Percentiles rank a stretch among this genome's conserved stretches.
Evolutionary conservation across 306 rosid species (phyloP).

Genomic region (Lagenaria siceraria): DNA sequence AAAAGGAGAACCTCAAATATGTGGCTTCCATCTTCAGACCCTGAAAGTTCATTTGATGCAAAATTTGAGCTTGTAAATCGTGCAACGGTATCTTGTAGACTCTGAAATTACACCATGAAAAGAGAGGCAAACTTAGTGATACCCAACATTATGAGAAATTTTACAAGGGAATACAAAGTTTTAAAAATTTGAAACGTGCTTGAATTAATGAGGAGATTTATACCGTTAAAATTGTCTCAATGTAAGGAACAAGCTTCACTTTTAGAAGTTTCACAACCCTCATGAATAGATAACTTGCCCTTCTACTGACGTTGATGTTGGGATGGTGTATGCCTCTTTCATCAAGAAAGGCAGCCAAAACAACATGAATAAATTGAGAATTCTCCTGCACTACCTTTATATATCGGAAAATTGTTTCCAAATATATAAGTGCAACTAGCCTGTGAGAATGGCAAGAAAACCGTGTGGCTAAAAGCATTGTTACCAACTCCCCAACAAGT

Average conservation of each 20-base stretch:
- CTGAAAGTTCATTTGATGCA: constrained; percentile 43
- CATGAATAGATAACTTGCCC: constrained; percentile 93
- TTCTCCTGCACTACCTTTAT: constrained; percentile 74
- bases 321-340: constrained; percentile 95
- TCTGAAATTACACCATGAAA: constrained; percentile 32
- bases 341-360: constrained; percentile 84
- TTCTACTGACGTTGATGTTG: constrained; percentile 63
- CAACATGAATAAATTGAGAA: constrained; percentile 62
- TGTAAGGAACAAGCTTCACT: constrained; percentile 77
- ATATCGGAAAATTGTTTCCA: constrained; percentile 85
- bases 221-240: constrained; percentile 90
- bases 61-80: constrained; percentile 52
- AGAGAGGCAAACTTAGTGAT: constrained; percentile 13
- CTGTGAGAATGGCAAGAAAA: constrained; percentile 86
- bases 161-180: neutral
- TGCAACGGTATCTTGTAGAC: constrained; percentile 61
- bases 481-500: constrained; percentile 57
- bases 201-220: neutral
- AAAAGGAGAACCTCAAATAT: constrained; percentile 69
- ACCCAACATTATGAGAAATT: neutral
- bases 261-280: constrained; percentile 82
- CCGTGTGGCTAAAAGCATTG: constrained; percentile 65
- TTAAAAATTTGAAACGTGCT: neutral
- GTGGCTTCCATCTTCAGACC: constrained; percentile 94
- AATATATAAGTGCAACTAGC: constrained; percentile 85